Evolutionary conservation across 306 rosid genomes (phyloP), one percentile per base, ranked within the genome.

Genomic region (Abrus pulchellus): DNA sequence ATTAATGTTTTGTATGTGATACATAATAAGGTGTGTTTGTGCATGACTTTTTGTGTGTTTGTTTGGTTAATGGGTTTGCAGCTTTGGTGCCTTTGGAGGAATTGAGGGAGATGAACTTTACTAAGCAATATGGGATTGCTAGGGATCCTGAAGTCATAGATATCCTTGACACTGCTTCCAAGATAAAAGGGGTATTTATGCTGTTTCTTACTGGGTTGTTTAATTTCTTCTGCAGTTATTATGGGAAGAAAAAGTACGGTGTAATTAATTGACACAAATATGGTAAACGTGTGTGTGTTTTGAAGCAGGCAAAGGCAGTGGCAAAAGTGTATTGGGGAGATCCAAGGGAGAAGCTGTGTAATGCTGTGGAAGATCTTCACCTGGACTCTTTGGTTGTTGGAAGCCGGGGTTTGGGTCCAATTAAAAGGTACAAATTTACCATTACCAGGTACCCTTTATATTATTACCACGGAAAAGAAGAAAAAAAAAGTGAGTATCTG

Each of bases 291-390:
- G 3, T 3, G 9, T 53, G 1, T 66, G 66, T 60, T 61, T 77
- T 74, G 79, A 48, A 63, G 2, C 79, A 90, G 94, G 94, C 79
- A 3, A 91, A 82, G 80, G 97, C 75, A 61, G 75, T 86, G 76
- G 97, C 93, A 11, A 93, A 93, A 82, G 93, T 93, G 7, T 93
- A 93, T 5, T 91, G 97, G 98, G 96, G 98, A 7, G 93, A 91
- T 85, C 94, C 97, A 80, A 88, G 91, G 78, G 92, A 89, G 74
- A 92, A 92, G 83, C 30, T 92, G 57, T 88, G 92, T 69, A 70
- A 38, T 59, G 92, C 93, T 64, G 94, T 87, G 76, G 84, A 83
- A 76, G 89, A 90, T 85, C 95, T 92, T 55, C 86, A 89, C 54
- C 83, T 93, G 9, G 84, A 93, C 29, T 80, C 89, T 40, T 89